Percentiles rank a stretch among this genome's conserved stretches.
These are phyloP conservation scores for Periconia sp. DNA, from an alignment of 2,329 filamentous ascomycete species.

Conservation along the genomic window DNA sequence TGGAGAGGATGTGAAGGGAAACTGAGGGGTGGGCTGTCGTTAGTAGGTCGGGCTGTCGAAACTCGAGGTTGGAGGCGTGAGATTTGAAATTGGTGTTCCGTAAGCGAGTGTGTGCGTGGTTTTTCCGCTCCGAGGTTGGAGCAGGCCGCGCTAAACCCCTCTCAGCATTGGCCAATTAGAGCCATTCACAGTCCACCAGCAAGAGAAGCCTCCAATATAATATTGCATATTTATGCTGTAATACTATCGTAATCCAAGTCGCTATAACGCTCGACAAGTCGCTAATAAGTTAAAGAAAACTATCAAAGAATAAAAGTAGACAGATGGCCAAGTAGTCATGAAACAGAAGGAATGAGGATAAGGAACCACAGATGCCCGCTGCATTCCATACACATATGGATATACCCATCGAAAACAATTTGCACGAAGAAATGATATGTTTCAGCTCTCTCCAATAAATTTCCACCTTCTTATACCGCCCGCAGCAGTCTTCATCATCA, in stretches of 20 bases:
- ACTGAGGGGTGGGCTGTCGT: slow-evolving; percentile 28
- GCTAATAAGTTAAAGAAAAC: not conserved
- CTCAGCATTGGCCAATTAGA: not conserved
- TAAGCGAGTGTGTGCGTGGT: slow-evolving; percentile 20
- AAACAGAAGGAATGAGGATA: too few relatives aligned
- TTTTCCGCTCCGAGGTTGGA: not conserved
- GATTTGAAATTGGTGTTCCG: slow-evolving; percentile 12
- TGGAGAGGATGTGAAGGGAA: slow-evolving; percentile 25
- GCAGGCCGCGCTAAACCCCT: not conserved
- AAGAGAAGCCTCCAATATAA: not conserved
- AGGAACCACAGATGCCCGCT: not conserved
- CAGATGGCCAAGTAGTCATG: too few relatives aligned
- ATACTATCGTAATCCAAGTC: slow-evolving; percentile 4
- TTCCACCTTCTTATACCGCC: not conserved
- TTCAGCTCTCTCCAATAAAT: not conserved
- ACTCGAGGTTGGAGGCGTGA: slow-evolving; percentile 4
- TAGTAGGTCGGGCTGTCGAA: slow-evolving; percentile 34
- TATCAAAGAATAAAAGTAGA: not conserved
- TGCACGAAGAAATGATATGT: not conserved
- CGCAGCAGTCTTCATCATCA: not conserved
- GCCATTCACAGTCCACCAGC: not conserved
- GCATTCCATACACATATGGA: not conserved
- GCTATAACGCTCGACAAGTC: slow-evolving; percentile 1
- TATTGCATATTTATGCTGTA: not conserved
- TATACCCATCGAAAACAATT: not conserved